These are phyloP conservation scores for Gossypium anomalum DNA, from an alignment of 345 rosid genomes.

Conservation along the genomic window DNA sequence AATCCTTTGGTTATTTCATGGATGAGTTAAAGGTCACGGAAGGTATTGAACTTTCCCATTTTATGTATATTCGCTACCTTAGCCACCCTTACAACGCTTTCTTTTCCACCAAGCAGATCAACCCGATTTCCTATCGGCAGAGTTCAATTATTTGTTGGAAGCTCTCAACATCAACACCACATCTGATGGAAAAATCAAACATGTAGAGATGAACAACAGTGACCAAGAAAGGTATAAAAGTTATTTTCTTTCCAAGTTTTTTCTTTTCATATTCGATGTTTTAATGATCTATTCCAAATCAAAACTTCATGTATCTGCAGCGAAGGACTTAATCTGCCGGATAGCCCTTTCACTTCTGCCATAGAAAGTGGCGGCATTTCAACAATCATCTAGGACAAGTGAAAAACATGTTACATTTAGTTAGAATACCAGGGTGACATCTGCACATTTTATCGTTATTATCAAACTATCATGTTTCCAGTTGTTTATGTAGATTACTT, in stretches of 20 bases:
- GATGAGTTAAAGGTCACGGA: constrained; percentile 36
- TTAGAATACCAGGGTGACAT: constrained; percentile 18
- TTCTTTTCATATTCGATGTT: neutral
- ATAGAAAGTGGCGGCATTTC: constrained; percentile 31
- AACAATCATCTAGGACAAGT: constrained; percentile 27
- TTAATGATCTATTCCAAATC: neutral
- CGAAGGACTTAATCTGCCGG: constrained; percentile 45
- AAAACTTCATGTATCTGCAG: constrained; percentile 20
- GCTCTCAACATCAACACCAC: constrained; percentile 32
- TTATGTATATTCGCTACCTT: neutral
- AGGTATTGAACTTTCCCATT: constrained; percentile 20
- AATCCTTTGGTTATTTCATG: constrained; percentile 29
- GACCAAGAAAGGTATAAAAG: constrained; percentile 42
- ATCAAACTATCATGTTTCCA: too few relatives aligned
- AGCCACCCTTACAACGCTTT: neutral
- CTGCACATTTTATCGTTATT: neutral
- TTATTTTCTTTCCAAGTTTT: neutral
- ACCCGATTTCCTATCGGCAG: constrained; percentile 30
- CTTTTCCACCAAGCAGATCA: constrained; percentile 20
- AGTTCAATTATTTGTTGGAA: constrained; percentile 33
- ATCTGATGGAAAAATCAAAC: constrained; percentile 22
- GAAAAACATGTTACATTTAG: constrained; percentile 30
- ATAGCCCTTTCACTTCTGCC: constrained; percentile 47
- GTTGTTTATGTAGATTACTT: too few relatives aligned
- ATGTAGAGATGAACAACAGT: constrained; percentile 20